phyloP scores from a whole-genome alignment of 208 protist species.

The Leishmania guyanensis region DNA sequence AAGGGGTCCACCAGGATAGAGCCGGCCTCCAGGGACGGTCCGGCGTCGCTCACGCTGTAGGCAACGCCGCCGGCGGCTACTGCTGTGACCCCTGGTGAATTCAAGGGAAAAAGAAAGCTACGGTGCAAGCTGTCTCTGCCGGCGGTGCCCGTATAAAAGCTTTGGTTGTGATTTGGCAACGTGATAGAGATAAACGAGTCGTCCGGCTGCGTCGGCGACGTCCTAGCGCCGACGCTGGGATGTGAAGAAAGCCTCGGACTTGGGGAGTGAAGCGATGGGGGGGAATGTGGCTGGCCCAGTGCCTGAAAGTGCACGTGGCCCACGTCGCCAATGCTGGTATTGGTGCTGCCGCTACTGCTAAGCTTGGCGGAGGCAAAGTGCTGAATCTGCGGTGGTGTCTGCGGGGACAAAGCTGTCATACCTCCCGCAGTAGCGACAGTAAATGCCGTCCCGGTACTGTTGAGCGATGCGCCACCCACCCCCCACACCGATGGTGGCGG shows the following conservation, averaged over 20 bases:
- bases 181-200: not conserved
- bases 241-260: not conserved
- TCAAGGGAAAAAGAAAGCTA: conserved; percentile 40
- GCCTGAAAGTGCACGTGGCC: not conserved
- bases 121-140: conserved; percentile 37
- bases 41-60: not conserved
- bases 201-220: not conserved
- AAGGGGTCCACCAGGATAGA: conserved; percentile 10
- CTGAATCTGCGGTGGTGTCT: not conserved
- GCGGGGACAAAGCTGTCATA: not conserved
- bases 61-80: not conserved
- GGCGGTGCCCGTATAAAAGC: conserved; percentile 36
- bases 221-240: not conserved
- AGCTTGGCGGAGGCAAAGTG: not conserved
- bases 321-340: not conserved
- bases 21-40: not conserved
- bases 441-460: not conserved
- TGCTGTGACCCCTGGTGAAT: not conserved
- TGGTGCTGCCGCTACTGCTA: not conserved
- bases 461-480: not conserved
- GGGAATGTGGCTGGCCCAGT: not conserved
- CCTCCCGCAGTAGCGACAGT: not conserved
- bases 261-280: not conserved
- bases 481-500: not conserved
- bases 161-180: conserved; percentile 19